Evolutionary conservation across 2,329 filamentous ascomycete genomes (phyloP), one percentile per base, ranked within the genome.

Genomic region (Stylonectria norvegica): DNA sequence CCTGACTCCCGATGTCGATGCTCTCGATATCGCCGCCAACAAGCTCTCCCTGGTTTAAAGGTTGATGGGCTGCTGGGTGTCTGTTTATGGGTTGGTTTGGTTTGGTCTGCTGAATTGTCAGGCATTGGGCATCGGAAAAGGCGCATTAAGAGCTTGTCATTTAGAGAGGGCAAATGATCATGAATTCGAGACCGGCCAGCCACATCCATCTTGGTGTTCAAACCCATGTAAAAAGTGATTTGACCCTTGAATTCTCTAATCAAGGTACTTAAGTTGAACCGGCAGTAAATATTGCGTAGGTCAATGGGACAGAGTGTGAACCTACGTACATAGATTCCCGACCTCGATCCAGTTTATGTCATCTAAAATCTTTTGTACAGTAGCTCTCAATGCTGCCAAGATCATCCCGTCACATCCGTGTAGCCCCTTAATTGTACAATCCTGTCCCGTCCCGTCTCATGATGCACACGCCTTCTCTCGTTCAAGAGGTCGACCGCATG

Each of bases 1-100:
- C 69, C 82, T 98, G 56, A 97, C 93, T 43, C 76, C 90, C 51
- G 93, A 98, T 71, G 90, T 97, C 60, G 93, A 98, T 73, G 93
- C 93, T 65, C 86, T 98, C 61, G 93, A 98, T 76, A 96, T 98
- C 73, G 94, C 93, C 54, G 94, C 93, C 65, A 97, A 93, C 73
- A 98, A 97, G 86, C 85, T 98, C 61, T 85, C 86, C 61, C 93
- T 98, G 66, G 93, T 97, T 69, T 97, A 95, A 85, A 62, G 59
- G 53, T 20, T 20, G 16, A 17, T 28, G 16, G 29, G 36, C 38
- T 40, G 15, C 44, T 34, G 58, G 48, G 47, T 30, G 23, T 9
- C 37, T 46, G 42, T 37, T 49, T 48, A 50, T 41, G 45, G 35
- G 64, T 60, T 60, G 58, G 61, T 64, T 68, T 60, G 65, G 65